Evolutionary conservation across 805 yeast species (phyloP).

Genomic region (Cyberlindnera japonica): DNA sequence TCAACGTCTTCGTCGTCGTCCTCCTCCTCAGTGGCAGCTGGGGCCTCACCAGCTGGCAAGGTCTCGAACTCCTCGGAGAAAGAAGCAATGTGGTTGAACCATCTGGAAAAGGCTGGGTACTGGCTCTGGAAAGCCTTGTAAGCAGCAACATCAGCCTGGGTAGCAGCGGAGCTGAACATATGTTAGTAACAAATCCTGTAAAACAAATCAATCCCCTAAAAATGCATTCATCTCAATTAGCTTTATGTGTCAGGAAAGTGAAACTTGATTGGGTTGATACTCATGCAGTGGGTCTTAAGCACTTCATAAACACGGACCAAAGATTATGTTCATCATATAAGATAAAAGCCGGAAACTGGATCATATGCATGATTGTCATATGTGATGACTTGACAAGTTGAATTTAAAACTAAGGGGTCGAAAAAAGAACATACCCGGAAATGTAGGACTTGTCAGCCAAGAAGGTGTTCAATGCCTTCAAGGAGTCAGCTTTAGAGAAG

Average conservation of each 20-base stretch:
- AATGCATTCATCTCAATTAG: not conserved
- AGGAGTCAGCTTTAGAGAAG: conserved; percentile 74
- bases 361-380: too few species aligned
- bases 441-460: conserved; percentile 92
- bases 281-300: conserved; percentile 97
- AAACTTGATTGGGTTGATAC: conserved; percentile 56
- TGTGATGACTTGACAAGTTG: too few species aligned
- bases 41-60: conserved; percentile 68
- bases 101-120: conserved; percentile 94
- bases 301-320: conserved; percentile 98
- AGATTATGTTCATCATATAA: conserved; percentile 57
- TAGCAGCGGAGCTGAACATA: conserved; percentile 64
- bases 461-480: conserved; percentile 73
- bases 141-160: conserved; percentile 93
- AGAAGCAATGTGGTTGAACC: conserved; percentile 98
- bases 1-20: conserved; percentile 91
- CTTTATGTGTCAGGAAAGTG: conserved; percentile 36
- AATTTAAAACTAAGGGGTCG: not conserved
- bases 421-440: conserved; percentile 76
- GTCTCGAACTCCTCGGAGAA: conserved; percentile 79
- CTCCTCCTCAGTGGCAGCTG: conserved; percentile 42
- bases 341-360: not conserved
- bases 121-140: conserved; percentile 90
- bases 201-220: too few species aligned
- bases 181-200: conserved; percentile 18